Conservation (phyloP, 2,329 filamentous ascomycete genomes). For the Escovopsis sp. region DNA sequence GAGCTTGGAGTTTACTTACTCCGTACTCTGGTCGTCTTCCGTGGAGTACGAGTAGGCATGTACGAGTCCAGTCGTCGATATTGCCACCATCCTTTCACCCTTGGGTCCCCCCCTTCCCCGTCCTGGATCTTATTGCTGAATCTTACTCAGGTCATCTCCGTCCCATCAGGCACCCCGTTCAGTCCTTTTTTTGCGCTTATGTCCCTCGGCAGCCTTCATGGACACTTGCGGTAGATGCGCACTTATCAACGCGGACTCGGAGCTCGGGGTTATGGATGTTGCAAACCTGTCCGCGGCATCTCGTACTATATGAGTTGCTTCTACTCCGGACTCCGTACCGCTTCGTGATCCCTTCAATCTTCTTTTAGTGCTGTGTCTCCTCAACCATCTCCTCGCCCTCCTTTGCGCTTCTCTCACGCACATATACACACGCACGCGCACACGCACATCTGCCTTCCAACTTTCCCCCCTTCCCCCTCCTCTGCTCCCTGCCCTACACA, state of each 20-base stretch:
- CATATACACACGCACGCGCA: conserved; percentile 1
- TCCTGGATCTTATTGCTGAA: neutral
- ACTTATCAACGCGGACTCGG: neutral
- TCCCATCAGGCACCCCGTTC: neutral
- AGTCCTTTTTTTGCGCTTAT: conserved; percentile 1
- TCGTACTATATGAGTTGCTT: neutral
- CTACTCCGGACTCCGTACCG: no score
- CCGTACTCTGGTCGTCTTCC: no score
- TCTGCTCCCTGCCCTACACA: no score
- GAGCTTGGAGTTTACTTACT: no score
- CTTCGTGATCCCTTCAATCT: conserved; percentile 4
- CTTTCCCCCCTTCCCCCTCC: no score
- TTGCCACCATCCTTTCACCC: neutral
- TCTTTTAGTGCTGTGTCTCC: conserved; percentile 1
- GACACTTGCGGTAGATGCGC: neutral
- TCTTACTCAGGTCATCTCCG: neutral
- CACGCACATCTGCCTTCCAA: no score
- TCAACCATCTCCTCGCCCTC: conserved; percentile 1
- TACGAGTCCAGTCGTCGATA: no score
- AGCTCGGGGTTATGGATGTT: conserved; percentile 3
- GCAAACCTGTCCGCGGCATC: conserved; percentile 3
- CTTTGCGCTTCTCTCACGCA: conserved; percentile 3
- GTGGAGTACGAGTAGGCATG: no score
- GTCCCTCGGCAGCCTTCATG: neutral
- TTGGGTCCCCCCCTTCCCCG: neutral